Percentiles rank a stretch among this genome's conserved stretches.
Evolutionary conservation across 306 rosid species (phyloP).

Genomic region (Prunus fruticosa): DNA sequence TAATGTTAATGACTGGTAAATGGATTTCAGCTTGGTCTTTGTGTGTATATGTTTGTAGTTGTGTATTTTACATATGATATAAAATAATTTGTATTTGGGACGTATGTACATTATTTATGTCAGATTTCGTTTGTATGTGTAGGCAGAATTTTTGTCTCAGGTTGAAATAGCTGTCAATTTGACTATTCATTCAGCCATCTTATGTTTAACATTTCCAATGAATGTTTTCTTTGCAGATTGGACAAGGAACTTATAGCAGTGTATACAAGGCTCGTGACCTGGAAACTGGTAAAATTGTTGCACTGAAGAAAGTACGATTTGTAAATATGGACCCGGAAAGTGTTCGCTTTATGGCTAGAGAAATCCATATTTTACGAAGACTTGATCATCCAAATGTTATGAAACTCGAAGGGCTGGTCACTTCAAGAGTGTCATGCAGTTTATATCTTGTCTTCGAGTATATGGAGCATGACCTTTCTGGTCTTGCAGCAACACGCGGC

Average conservation of each 20-base stretch:
- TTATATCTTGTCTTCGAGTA: slow-evolving; percentile 91
- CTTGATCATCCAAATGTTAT: slow-evolving; percentile 92
- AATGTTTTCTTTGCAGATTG: slow-evolving; percentile 51
- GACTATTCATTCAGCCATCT: neutral
- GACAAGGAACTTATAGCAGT: slow-evolving; percentile 95
- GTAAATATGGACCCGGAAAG: slow-evolving; percentile 78
- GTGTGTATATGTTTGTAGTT: neutral
- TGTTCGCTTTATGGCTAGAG: slow-evolving; percentile 96
- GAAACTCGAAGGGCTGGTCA: slow-evolving; percentile 82
- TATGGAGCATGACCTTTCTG: slow-evolving; percentile 97
- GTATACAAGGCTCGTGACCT: slow-evolving; percentile 84
- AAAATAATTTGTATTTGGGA: neutral
- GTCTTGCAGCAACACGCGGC: slow-evolving; percentile 55
- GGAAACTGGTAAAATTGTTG: slow-evolving; percentile 81
- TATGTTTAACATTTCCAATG: slow-evolving; percentile 8
- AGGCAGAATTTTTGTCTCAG: neutral
- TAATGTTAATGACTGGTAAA: neutral
- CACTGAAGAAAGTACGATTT: slow-evolving; percentile 88
- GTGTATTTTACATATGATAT: neutral
- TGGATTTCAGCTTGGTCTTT: neutral
- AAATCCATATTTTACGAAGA: slow-evolving; percentile 80
- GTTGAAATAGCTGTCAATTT: neutral
- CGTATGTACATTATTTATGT: neutral
- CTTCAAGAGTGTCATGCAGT: slow-evolving; percentile 77
- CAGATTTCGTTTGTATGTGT: neutral